phyloP scores from a whole-genome alignment of 2,329 filamentous ascomycete species.

The Pseudogymnoascus sp. region DNA sequence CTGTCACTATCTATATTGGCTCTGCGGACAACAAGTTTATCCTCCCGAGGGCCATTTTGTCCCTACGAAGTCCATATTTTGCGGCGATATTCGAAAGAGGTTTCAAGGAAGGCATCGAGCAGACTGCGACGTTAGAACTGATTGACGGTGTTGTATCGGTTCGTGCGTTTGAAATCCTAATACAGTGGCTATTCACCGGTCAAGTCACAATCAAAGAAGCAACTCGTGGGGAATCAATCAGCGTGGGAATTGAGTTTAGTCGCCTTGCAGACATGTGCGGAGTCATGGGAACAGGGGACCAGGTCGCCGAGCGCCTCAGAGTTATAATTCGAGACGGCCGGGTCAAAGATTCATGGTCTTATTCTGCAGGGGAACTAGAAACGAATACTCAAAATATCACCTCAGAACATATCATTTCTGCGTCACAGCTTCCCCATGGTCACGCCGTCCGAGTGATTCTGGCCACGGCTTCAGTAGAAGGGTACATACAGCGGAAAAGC shows the following conservation, averaged over 20 bases:
- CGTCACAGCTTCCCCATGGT: not conserved
- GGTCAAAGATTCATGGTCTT: too few relatives aligned
- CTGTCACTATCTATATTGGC: not conserved
- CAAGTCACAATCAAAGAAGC: conserved; percentile 16
- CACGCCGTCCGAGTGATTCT: not conserved
- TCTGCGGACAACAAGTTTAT: conserved; percentile 14
- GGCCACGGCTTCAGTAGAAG: not conserved
- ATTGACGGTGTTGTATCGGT: conserved; percentile 19
- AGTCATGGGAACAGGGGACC: not conserved
- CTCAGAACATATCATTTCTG: not conserved
- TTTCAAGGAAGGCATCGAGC: conserved; percentile 18
- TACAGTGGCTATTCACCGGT: conserved; percentile 18
- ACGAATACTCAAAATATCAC: not conserved
- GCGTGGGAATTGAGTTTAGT: conserved; percentile 18
- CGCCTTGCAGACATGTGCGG: conserved; percentile 19
- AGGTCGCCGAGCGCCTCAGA: conserved; percentile 14
- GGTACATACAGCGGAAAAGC: not conserved
- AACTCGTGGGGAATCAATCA: conserved; percentile 15
- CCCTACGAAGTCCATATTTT: conserved; percentile 18
- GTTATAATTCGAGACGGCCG: not conserved
- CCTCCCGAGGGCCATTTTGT: conserved; percentile 19
- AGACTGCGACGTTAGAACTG: conserved; percentile 18
- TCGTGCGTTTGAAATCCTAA: conserved; percentile 18
- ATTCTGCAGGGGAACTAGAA: not conserved
- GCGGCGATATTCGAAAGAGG: conserved; percentile 18